Evolutionary conservation across 1,139 yeast genomes (phyloP).

Genomic region (Scheffersomyces quercinus): DNA sequence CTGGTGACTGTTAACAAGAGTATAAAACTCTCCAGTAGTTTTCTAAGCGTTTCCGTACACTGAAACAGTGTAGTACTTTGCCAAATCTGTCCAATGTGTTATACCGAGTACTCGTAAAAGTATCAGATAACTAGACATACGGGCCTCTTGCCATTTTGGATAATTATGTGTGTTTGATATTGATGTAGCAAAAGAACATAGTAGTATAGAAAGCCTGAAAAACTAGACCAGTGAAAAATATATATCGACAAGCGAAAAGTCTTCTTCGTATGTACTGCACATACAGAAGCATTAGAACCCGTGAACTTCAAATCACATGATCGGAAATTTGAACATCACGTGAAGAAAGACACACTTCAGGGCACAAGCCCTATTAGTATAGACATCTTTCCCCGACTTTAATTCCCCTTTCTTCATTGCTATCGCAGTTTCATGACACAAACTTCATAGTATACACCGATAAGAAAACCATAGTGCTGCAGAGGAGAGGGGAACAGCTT

Average conservation of each 20-base stretch:
- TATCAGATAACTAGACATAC: conserved; percentile 46
- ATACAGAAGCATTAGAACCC: neutral
- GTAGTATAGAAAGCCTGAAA: neutral
- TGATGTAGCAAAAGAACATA: conserved; percentile 7
- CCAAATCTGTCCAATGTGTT: conserved; percentile 3
- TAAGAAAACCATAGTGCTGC: neutral
- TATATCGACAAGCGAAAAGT: too few relatives aligned
- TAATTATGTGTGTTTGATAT: conserved; percentile 18
- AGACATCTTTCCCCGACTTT: neutral
- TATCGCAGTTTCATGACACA: too few relatives aligned
- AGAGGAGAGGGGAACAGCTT: neutral
- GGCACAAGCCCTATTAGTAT: conserved; percentile 3
- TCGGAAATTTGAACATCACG: neutral
- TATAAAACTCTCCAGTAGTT: too few relatives aligned
- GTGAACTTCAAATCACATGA: neutral
- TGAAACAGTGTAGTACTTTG: neutral
- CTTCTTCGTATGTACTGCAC: too few relatives aligned
- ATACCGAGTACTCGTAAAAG: conserved; percentile 1
- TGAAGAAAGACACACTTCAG: conserved; percentile 1
- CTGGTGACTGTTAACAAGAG: conserved; percentile 24
- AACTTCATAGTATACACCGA: neutral
- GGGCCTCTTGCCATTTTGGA: conserved; percentile 94
- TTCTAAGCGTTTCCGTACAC: too few relatives aligned
- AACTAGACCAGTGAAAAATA: neutral
- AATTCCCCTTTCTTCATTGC: too few relatives aligned